Evolutionary conservation across 495 filamentous ascomycete species (phyloP), one percentile per base, ranked within the genome.

Genomic region (Penicillium silybi): DNA sequence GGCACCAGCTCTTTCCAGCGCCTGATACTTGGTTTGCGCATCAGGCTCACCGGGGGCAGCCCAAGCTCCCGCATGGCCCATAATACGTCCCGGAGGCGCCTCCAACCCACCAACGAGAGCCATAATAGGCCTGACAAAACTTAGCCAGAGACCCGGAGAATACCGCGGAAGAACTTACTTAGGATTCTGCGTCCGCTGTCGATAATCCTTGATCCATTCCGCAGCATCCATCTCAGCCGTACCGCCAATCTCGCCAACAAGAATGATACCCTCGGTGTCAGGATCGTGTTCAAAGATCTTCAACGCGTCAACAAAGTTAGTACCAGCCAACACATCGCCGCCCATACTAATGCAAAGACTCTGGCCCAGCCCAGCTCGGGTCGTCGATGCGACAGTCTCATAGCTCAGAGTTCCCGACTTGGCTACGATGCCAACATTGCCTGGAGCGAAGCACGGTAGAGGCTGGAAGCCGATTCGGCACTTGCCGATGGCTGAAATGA

Each of bases 401-500:
- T 96, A 96, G 47, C 86, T 90, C 26, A 97, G 67, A 1, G 91
- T 96, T 0, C 91, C 90, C 1, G 91, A 95, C 64, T 92, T 95
- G 13, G 90, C 87, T 7, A 90, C 79, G 44, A 97, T 92, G 0
- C 88, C 90, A 39, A 97, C 76, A 46, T 80, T 75, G 0, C 92
- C 90, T 0, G 88, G 82, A 1, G 73, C 63, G 47, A 93, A 93
- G 43, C 83, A 89, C 0, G 86, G 81, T 20, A 93, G 67, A 0
- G 91, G 91, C 65, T 95, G 89, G 62, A 95, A 93, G 0, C 90
- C 89, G 58, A 95, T 92, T 37, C 90, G 82, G 59, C 90, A 95
- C 59, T 79, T 84, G 0, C 86, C 88, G 41, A 86, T 79, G 0
- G 88, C 82, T 16, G 91, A 91, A 38, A 96, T 92, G 46, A 96